Evolutionary conservation across 805 yeast genomes (phyloP).

Genomic region (Vanderwaltozyma yarrowii): DNA sequence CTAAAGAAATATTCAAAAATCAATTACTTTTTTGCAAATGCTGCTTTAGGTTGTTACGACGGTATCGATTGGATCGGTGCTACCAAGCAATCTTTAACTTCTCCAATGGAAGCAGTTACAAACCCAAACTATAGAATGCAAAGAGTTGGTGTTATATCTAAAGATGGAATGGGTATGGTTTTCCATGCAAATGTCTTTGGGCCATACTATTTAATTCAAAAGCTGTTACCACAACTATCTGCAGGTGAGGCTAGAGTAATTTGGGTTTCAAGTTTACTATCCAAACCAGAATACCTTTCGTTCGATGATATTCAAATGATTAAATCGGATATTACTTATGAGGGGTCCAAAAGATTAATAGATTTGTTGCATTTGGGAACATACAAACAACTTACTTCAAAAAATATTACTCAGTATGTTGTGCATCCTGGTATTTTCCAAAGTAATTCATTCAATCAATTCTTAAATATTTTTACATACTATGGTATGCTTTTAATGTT

Average conservation of each 20-base stretch:
- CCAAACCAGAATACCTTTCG: slow-evolving; percentile 64
- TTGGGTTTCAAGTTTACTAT: slow-evolving; percentile 83
- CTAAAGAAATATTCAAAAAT: slow-evolving; percentile 55
- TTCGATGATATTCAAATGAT: slow-evolving; percentile 66
- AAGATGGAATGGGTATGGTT: slow-evolving; percentile 74
- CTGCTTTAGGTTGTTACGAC: slow-evolving; percentile 79
- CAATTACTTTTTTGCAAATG: slow-evolving; percentile 75
- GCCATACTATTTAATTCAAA: slow-evolving; percentile 76
- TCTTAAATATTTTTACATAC: slow-evolving; percentile 66
- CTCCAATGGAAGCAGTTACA: slow-evolving; percentile 79
- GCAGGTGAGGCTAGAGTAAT: slow-evolving; percentile 53
- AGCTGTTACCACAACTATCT: slow-evolving; percentile 44
- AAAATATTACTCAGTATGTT: slow-evolving; percentile 61
- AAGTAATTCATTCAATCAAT: slow-evolving; percentile 67
- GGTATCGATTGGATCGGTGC: slow-evolving; percentile 88
- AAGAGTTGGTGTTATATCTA: slow-evolving; percentile 60
- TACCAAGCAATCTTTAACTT: slow-evolving; percentile 47
- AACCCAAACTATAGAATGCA: slow-evolving; percentile 81
- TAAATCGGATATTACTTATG: slow-evolving; percentile 60
- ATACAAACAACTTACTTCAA: slow-evolving; percentile 38
- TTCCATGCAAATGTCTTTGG: slow-evolving; percentile 97
- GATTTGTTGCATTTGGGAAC: slow-evolving; percentile 76
- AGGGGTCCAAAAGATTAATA: slow-evolving; percentile 81
- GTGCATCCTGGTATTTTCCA: slow-evolving; percentile 93
- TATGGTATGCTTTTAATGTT: slow-evolving; percentile 81